Conservation (phyloP, 257 asterid genomes). For the Cynanchum wilfordii region DNA sequence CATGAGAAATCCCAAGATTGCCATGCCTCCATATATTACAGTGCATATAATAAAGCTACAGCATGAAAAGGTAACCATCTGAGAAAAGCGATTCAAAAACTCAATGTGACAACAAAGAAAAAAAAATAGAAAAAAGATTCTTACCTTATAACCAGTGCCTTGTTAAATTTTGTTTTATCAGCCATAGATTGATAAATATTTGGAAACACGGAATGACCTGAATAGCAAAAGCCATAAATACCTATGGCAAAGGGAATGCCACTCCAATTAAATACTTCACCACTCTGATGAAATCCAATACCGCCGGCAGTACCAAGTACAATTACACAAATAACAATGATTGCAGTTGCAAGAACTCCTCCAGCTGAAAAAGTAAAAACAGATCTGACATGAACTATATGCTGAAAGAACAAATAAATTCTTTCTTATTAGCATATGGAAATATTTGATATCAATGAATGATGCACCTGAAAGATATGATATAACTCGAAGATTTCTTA, state of each 20-base stretch:
- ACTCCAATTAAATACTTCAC: slow-evolving; percentile 48
- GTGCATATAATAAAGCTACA: slow-evolving; percentile 58
- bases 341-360: slow-evolving; percentile 60
- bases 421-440: not conserved
- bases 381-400: not conserved
- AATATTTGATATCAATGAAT: not conserved
- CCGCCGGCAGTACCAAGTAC: slow-evolving; percentile 44
- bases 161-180: slow-evolving; percentile 67
- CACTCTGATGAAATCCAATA: slow-evolving; percentile 42
- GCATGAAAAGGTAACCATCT: not conserved
- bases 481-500: slow-evolving; percentile 66
- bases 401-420: not conserved
- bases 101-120: not conserved
- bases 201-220: slow-evolving; percentile 84
- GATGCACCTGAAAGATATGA: slow-evolving; percentile 74
- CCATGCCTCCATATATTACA: slow-evolving; percentile 59
- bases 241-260: slow-evolving; percentile 83
- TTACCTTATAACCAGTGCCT: slow-evolving; percentile 58
- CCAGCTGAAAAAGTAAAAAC: slow-evolving; percentile 46
- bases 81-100: not conserved
- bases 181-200: slow-evolving; percentile 94
- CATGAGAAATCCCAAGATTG: slow-evolving; percentile 68
- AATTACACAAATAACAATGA: slow-evolving; percentile 48
- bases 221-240: slow-evolving; percentile 72
- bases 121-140: not conserved